These are phyloP conservation scores for Xylaria polymorpha DNA, from an alignment of 2,329 filamentous ascomycete genomes.

Conservation along the genomic window DNA sequence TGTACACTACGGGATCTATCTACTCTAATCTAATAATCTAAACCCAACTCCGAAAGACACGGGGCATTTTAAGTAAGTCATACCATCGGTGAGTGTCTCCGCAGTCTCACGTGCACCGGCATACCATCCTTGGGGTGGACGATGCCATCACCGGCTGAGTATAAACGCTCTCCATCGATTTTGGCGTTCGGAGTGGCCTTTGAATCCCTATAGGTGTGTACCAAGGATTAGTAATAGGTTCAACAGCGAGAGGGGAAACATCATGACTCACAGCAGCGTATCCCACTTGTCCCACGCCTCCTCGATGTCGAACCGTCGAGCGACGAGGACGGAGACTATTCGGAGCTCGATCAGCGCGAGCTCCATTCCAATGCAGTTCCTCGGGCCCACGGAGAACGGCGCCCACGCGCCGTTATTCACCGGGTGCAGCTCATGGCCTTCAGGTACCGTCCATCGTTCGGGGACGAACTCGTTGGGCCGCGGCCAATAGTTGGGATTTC, in stretches of 20 bases:
- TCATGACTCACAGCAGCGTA: conserved; percentile 41
- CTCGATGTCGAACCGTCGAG: conserved; percentile 63
- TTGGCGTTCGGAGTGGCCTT: conserved; percentile 44
- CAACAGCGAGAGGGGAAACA: not conserved
- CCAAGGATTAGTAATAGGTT: conserved; percentile 18
- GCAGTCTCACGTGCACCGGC: conserved; percentile 53
- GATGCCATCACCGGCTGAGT: conserved; percentile 45
- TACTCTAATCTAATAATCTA: not conserved
- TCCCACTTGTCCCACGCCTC: conserved; percentile 57
- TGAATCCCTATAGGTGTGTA: conserved; percentile 31
- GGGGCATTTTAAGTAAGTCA: conserved; percentile 25
- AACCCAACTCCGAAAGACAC: not conserved
- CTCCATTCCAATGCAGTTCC: conserved; percentile 68
- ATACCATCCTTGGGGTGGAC: conserved; percentile 54
- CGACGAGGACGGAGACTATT: conserved; percentile 60
- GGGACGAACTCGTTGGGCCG: conserved; percentile 53
- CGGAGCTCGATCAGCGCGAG: conserved; percentile 65
- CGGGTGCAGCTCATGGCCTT: conserved; percentile 46
- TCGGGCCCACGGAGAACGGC: conserved; percentile 64
- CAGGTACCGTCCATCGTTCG: conserved; percentile 48
- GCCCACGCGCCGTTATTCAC: conserved; percentile 58
- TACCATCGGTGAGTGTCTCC: conserved; percentile 27
- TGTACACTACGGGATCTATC: not conserved
- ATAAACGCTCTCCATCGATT: conserved; percentile 50
- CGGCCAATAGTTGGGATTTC: conserved; percentile 48